Base-by-base conservation (phyloP, 768 basidiomycete genomes). In the Termitomyces titanicus region DNA sequence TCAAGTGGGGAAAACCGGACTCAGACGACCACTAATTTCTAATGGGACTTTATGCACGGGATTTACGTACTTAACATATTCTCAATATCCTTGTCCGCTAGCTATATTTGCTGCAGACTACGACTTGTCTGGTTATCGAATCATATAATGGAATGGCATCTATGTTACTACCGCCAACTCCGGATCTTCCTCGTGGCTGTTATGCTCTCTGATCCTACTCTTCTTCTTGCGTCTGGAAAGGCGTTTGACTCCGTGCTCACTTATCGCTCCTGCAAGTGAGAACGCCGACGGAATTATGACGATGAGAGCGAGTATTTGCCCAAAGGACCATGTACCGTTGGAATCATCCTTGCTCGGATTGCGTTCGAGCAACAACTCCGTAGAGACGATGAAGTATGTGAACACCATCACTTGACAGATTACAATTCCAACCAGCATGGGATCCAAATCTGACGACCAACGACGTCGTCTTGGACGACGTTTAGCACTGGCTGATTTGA, bases 1-100 rank as follows among this genome's bases (percentile, higher is more conserved):
- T 86, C 3, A 79, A 76, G 66, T 89, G 85, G 85, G 88, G 85
- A 1, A 72, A 60, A 39, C 74, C 75, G 18, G 72, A 70, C 49
- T 74, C 85, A 0, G 85, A 88, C 58, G 78, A 84, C 57, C 84
- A 87, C 58, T 79, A 56, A 66, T 12, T 46, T 45, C 35, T 24
- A 17, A 39, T 48, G 46, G 57, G 35, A 51, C 45, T 59, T 20
- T 44, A 29, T 53, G 33, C 38, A 46, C 29, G 13, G 51, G 42
- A 45, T 22, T 39, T 37, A 18, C 35, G 46, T 51, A 42, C 51
- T 54, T 35, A 24, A 10, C 4, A 38, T 52, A 47, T 49, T 35
- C 25, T 29, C 24, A 27, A 13, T 31, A 47, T 24, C 8, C 22
- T 25, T 34, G 47, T 35, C 22, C 22, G 25, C 47, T 34, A 17